These are phyloP conservation scores for Pulicaria dysenterica DNA, from an alignment of 129 eudicot species.

Conservation along the genomic window DNA sequence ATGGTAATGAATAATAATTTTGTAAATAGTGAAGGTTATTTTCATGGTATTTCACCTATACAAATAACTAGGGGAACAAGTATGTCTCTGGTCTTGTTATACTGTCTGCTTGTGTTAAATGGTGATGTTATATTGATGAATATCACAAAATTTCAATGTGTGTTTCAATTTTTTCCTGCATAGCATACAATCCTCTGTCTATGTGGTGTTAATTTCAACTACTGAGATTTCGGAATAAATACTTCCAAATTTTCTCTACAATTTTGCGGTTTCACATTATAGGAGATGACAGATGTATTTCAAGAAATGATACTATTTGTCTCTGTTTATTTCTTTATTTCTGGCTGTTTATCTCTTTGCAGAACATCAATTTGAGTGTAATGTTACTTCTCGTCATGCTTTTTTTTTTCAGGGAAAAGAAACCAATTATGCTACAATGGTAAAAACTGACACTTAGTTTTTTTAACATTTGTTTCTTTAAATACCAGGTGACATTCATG, in stretches of 20 bases:
- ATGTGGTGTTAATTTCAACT: too few species aligned
- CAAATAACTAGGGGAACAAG: background rate
- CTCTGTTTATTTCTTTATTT: too few species aligned
- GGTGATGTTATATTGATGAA: background rate
- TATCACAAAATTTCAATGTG: background rate
- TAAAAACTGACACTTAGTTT: background rate
- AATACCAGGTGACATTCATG: slow-evolving; percentile 74
- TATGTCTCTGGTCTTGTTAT: background rate
- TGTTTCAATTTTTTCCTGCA: background rate
- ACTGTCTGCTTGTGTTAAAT: background rate
- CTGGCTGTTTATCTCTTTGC: background rate
- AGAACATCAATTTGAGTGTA: background rate
- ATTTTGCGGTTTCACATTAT: background rate
- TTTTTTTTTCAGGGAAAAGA: background rate
- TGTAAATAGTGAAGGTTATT: background rate
- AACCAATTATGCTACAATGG: background rate
- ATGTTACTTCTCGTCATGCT: background rate
- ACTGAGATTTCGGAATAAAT: too few species aligned
- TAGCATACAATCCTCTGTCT: too few species aligned
- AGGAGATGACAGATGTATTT: too few species aligned
- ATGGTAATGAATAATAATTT: background rate
- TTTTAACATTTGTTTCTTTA: slow-evolving; percentile 10
- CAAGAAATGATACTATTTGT: too few species aligned
- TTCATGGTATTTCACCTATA: background rate
- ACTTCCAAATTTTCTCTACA: background rate